A percentile compares a stretch with the other conserved stretches of the same genome.
phyloP scores from a whole-genome alignment of 169 alveolate species.

The Theileria parva region DNA sequence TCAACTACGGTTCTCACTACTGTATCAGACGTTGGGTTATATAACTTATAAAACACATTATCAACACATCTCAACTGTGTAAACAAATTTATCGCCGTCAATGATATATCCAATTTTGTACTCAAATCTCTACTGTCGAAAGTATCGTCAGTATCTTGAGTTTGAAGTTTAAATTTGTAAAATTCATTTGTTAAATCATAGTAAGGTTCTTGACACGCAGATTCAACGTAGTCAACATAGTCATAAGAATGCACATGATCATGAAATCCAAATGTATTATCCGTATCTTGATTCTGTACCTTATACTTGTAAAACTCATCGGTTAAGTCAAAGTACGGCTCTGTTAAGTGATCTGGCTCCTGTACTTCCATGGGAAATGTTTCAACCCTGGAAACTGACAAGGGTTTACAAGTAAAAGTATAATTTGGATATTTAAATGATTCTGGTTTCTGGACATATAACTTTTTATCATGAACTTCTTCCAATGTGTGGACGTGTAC shows the following conservation, averaged over 20 bases:
- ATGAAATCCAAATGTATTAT: background rate
- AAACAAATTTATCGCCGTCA: background rate
- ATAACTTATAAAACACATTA: background rate
- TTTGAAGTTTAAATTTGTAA: background rate
- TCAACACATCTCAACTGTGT: background rate
- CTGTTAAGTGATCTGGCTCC: background rate
- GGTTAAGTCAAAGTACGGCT: background rate
- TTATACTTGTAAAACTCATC: background rate
- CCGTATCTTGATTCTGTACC: background rate
- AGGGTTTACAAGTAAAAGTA: background rate
- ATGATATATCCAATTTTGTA: background rate
- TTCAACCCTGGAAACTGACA: background rate
- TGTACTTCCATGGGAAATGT: background rate
- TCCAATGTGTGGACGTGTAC: background rate
- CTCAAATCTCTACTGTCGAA: background rate
- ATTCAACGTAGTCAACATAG: background rate
- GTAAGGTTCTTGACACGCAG: background rate
- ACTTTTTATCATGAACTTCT: background rate
- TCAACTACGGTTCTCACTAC: background rate
- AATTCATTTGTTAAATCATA: background rate
- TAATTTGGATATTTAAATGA: conserved; percentile 4
- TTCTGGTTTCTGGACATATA: background rate
- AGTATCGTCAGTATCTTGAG: background rate
- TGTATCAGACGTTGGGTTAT: background rate
- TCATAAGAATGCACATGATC: background rate